Evolutionary conservation across 1,284 basidiomycete species (phyloP).

Genomic region (Ganoderma boninense): DNA sequence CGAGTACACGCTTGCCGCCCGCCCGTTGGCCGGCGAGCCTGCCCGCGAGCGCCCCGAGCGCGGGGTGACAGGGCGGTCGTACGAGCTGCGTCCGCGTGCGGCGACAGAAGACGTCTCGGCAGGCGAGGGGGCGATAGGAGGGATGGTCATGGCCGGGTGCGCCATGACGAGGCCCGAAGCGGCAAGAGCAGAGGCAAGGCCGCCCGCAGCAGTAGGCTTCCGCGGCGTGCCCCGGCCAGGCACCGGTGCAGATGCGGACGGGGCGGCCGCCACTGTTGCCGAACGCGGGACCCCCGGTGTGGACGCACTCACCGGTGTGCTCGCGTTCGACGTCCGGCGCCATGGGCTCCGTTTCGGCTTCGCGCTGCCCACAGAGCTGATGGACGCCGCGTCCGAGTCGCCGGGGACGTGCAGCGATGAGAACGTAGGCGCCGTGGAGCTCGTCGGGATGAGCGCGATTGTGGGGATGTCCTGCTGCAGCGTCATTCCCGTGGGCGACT

Average conservation of each 20-base stretch:
- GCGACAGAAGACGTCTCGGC: constrained; percentile 27
- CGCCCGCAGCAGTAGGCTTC: constrained; percentile 40
- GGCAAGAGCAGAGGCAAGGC: constrained; percentile 71
- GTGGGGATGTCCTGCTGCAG: constrained; percentile 34
- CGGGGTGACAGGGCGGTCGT: constrained; percentile 7
- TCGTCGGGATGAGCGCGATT: constrained; percentile 34
- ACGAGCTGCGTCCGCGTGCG: constrained; percentile 22
- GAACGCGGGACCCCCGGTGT: constrained; percentile 37
- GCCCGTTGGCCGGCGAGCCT: constrained; percentile 34
- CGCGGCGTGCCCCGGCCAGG: constrained; percentile 32
- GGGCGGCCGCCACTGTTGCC: constrained; percentile 18
- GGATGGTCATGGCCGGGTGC: constrained; percentile 57
- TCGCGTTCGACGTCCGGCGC: constrained; percentile 37
- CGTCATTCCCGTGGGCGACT: constrained; percentile 55
- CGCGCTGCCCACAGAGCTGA: constrained; percentile 47
- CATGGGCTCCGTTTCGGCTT: constrained; percentile 45
- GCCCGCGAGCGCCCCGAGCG: constrained; percentile 39
- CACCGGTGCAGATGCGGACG: neutral
- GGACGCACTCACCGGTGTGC: constrained; percentile 7
- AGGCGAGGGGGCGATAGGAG: constrained; percentile 46
- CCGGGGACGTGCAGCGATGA: constrained; percentile 38
- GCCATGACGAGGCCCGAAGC: constrained; percentile 74
- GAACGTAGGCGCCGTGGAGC: constrained; percentile 31
- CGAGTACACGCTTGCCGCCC: constrained; percentile 40
- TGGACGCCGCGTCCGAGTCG: constrained; percentile 52